A percentile compares a stretch with the other conserved stretches of the same genome.
phyloP scores from a whole-genome alignment of 169 alveolate genomes.

The Plasmodium malariae region DNA sequence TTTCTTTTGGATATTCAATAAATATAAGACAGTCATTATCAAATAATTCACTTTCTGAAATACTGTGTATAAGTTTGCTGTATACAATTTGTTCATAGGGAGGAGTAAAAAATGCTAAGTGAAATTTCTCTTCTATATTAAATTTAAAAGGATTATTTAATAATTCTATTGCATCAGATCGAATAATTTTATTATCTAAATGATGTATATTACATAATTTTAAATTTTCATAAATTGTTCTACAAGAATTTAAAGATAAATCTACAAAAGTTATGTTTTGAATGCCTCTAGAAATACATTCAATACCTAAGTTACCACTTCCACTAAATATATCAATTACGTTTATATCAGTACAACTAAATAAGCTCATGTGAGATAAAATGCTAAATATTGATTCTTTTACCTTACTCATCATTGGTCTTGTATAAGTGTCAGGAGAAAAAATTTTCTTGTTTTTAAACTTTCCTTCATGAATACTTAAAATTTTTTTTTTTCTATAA shows the following conservation, averaged over 20 bases:
- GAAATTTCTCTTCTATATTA: slow-evolving; percentile 79
- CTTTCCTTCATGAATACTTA: slow-evolving; percentile 73
- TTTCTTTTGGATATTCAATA: slow-evolving; percentile 86
- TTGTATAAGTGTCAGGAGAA: slow-evolving; percentile 79
- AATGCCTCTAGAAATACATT: slow-evolving; percentile 86
- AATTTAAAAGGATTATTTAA: slow-evolving; percentile 79
- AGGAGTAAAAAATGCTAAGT: slow-evolving; percentile 84
- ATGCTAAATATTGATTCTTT: slow-evolving; percentile 79
- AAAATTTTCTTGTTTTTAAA: slow-evolving; percentile 80
- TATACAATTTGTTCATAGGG: slow-evolving; percentile 88
- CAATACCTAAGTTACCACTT: slow-evolving; percentile 89
- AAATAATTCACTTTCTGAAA: slow-evolving; percentile 82
- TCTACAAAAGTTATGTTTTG: slow-evolving; percentile 86
- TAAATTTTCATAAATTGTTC: slow-evolving; percentile 77
- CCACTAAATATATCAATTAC: slow-evolving; percentile 87
- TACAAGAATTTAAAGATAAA: slow-evolving; percentile 81
- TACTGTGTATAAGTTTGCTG: slow-evolving; percentile 78
- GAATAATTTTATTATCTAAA: slow-evolving; percentile 76
- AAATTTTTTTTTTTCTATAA: slow-evolving; percentile 53
- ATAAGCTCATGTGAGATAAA: slow-evolving; percentile 78
- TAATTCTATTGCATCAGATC: slow-evolving; percentile 86
- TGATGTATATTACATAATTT: slow-evolving; percentile 60
- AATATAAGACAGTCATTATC: slow-evolving; percentile 81
- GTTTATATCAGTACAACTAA: slow-evolving; percentile 74
- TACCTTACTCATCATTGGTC: slow-evolving; percentile 88